Conservation (phyloP, 2,329 filamentous ascomycete genomes). For the Stachybotrys chlorohalonatus region DNA sequence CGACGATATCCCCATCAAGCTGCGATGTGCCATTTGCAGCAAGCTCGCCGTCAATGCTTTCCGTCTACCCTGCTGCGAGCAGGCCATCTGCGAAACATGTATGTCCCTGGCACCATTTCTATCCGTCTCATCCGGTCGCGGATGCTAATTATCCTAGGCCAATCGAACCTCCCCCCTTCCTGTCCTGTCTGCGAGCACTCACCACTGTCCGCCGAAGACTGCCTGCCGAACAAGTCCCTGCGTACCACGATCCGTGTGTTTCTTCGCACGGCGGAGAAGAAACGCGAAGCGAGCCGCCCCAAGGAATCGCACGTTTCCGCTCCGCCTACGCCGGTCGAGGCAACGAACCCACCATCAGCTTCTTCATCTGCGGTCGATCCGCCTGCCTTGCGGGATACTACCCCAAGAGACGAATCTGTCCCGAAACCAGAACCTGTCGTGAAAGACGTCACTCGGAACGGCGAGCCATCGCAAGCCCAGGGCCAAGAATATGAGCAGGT, state of each 20-base stretch:
- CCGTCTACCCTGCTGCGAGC: conserved; percentile 88
- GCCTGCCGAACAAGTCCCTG: conserved; percentile 82
- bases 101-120: conserved; percentile 2
- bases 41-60: conserved; percentile 86
- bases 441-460: not conserved
- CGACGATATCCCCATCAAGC: conserved; percentile 89
- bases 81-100: conserved; percentile 89
- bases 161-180: conserved; percentile 63
- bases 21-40: conserved; percentile 90
- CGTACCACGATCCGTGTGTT: conserved; percentile 89
- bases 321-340: conserved; percentile 32
- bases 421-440: not conserved
- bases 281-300: conserved; percentile 57
- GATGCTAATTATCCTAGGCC: conserved; percentile 41
- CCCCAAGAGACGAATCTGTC: not conserved
- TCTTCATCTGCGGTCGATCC: conserved; percentile 10
- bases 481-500: not conserved
- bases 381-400: not conserved
- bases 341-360: conserved; percentile 22
- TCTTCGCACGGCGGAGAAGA: conserved; percentile 84
- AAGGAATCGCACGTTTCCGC: conserved; percentile 36
- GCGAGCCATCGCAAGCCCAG: not conserved
- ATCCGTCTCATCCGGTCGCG: conserved; percentile 6
- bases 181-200: conserved; percentile 93
- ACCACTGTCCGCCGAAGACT: conserved; percentile 77